A percentile compares a stretch with the other conserved stretches of the same genome.
Evolutionary conservation across 805 yeast species (phyloP).

Genomic region (Candida pini): DNA sequence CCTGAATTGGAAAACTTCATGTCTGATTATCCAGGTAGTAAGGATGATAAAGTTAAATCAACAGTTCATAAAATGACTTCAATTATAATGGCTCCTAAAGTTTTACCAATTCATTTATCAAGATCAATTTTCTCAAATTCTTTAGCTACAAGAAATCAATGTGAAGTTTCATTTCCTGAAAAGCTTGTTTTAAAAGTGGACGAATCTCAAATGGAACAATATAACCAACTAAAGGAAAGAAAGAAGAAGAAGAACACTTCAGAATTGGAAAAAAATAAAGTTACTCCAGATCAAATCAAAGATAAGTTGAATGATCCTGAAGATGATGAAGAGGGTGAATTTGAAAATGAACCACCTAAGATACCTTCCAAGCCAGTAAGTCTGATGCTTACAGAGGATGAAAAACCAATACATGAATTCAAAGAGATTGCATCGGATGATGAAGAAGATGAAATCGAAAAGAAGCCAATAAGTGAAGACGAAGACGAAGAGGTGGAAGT

Average conservation of each 20-base stretch:
- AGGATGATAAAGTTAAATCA: conserved; percentile 38
- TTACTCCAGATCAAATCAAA: conserved; percentile 24
- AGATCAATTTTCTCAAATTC: conserved; percentile 73
- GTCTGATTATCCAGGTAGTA: conserved; percentile 32
- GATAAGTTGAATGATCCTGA: conserved; percentile 32
- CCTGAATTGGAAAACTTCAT: conserved; percentile 43
- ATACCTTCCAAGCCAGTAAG: not conserved
- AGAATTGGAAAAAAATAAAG: conserved; percentile 1
- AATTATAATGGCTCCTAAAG: conserved; percentile 60
- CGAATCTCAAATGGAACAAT: conserved; percentile 22
- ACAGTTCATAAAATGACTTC: conserved; percentile 62
- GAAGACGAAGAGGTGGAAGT: conserved; percentile 10
- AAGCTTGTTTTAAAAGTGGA: conserved; percentile 43
- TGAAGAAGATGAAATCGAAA: conserved; percentile 8
- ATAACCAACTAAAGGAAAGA: conserved; percentile 6
- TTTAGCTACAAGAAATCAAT: conserved; percentile 65
- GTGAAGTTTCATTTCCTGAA: conserved; percentile 65
- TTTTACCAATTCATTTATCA: conserved; percentile 77
- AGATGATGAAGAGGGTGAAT: conserved; percentile 22
- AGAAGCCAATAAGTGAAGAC: conserved; percentile 1
- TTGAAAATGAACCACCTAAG: conserved; percentile 2
- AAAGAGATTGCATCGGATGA: conserved; percentile 14
- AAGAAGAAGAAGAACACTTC: no score
- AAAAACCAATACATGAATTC: conserved; percentile 19
- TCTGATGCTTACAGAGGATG: conserved; percentile 6